These are phyloP conservation scores for Penicillium angulare DNA, from an alignment of 495 filamentous ascomycete genomes.

Conservation along the genomic window DNA sequence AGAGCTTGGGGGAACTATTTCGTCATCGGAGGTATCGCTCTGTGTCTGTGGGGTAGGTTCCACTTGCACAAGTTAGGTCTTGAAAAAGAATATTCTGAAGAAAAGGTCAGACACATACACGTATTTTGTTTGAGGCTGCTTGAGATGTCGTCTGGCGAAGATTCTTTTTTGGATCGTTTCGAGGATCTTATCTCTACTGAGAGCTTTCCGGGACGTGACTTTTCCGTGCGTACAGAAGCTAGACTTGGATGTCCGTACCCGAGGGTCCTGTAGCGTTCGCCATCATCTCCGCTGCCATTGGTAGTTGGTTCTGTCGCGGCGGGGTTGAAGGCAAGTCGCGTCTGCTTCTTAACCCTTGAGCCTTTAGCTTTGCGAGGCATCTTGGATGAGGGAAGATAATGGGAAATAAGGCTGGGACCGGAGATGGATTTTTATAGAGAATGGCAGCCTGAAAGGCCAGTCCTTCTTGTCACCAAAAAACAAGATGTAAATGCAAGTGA, in stretches of 20 bases:
- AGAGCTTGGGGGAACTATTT: conserved; percentile 17
- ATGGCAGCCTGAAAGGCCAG: background rate
- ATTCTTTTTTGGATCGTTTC: background rate
- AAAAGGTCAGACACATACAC: background rate
- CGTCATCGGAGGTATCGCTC: conserved; percentile 17
- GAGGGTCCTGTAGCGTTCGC: conserved; percentile 35
- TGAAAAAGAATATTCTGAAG: too few relatives aligned
- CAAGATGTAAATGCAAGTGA: too few relatives aligned
- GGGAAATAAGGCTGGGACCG: background rate
- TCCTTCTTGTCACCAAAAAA: background rate
- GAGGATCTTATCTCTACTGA: conserved; percentile 1
- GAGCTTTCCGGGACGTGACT: background rate
- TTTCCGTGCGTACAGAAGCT: conserved; percentile 20
- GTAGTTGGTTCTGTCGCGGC: conserved; percentile 24
- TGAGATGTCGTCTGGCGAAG: background rate
- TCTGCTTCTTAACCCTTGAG: conserved; percentile 46
- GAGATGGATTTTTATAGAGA: background rate
- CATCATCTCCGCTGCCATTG: conserved; percentile 12
- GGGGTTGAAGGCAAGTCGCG: conserved; percentile 45
- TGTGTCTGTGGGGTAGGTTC: conserved; percentile 3
- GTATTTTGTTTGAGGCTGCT: too few relatives aligned
- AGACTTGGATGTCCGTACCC: conserved; percentile 38
- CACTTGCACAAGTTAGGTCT: conserved; percentile 1
- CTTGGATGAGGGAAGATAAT: background rate
- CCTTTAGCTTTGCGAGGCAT: conserved; percentile 39